Percentiles rank a stretch among this genome's conserved stretches.
Evolutionary conservation across 192 early-diverging fungal genomes (phyloP).

Genomic region (Rhizophagus prolifer): DNA sequence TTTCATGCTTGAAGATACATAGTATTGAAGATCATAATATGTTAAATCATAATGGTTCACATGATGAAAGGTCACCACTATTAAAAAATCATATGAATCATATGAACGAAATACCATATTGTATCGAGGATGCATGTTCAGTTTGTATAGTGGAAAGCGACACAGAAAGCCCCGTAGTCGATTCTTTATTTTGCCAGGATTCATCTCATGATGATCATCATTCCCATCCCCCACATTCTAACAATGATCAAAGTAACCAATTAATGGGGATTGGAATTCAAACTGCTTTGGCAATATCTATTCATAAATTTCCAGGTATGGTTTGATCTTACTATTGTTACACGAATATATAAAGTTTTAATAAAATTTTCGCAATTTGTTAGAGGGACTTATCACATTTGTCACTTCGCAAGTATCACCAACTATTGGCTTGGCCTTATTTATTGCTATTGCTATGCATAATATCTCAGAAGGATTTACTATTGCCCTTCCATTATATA

Average conservation of each 20-base stretch:
- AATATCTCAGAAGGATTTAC: slow-evolving; percentile 59
- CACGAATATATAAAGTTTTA: no score
- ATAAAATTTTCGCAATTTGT: slow-evolving; percentile 1
- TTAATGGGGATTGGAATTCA: slow-evolving; percentile 53
- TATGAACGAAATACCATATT: not conserved
- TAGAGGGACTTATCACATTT: slow-evolving; percentile 58
- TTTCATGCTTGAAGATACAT: not conserved
- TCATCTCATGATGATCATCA: not conserved
- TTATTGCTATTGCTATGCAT: slow-evolving; percentile 53
- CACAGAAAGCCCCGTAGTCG: not conserved
- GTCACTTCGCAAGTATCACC: slow-evolving; percentile 46
- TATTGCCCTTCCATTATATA: slow-evolving; percentile 56
- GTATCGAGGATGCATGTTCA: not conserved
- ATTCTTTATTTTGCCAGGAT: not conserved
- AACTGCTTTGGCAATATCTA: slow-evolving; percentile 51
- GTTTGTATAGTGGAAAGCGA: not conserved
- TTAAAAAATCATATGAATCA: not conserved
- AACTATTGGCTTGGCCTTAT: slow-evolving; percentile 50
- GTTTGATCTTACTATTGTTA: not conserved
- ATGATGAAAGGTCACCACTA: slow-evolving; percentile 7
- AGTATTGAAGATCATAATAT: no score
- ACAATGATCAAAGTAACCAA: slow-evolving; percentile 20
- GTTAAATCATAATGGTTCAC: not conserved
- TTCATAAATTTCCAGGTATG: slow-evolving; percentile 59
- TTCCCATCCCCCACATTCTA: not conserved